Conservation (phyloP, 768 basidiomycete species). For the Trametes coccinea region DNA sequence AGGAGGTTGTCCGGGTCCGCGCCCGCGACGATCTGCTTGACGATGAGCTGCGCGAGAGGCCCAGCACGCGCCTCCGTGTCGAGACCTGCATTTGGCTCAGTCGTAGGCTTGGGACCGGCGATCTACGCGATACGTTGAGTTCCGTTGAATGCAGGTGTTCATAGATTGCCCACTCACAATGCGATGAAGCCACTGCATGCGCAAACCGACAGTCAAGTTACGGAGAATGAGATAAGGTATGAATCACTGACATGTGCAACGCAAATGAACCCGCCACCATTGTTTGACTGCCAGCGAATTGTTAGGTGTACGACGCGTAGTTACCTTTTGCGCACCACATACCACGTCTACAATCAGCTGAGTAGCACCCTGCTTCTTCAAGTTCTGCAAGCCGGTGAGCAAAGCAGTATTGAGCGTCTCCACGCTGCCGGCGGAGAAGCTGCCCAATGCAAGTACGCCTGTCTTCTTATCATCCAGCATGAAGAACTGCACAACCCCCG, state of each 20-base stretch:
- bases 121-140: conserved; percentile 32
- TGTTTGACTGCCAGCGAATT: conserved; percentile 28
- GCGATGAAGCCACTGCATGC: conserved; percentile 40
- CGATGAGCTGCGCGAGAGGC: conserved; percentile 51
- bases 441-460: conserved; percentile 58
- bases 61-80: conserved; percentile 51
- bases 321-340: conserved; percentile 3
- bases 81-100: conserved; percentile 55
- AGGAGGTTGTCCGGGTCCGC: conserved; percentile 47
- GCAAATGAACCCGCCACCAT: conserved; percentile 51
- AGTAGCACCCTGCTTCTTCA: conserved; percentile 50
- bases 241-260: conserved; percentile 50
- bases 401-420: conserved; percentile 43
- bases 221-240: background rate
- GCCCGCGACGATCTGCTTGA: conserved; percentile 41
- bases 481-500: conserved; percentile 55
- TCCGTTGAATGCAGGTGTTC: background rate
- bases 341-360: conserved; percentile 59
- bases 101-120: conserved; percentile 50
- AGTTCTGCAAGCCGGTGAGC: conserved; percentile 45
- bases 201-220: background rate
- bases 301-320: no score
- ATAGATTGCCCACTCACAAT: conserved; percentile 30
- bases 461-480: conserved; percentile 52
- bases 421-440: conserved; percentile 51